Conservation (phyloP, 768 basidiomycete species). For the Suillus bovinus region DNA sequence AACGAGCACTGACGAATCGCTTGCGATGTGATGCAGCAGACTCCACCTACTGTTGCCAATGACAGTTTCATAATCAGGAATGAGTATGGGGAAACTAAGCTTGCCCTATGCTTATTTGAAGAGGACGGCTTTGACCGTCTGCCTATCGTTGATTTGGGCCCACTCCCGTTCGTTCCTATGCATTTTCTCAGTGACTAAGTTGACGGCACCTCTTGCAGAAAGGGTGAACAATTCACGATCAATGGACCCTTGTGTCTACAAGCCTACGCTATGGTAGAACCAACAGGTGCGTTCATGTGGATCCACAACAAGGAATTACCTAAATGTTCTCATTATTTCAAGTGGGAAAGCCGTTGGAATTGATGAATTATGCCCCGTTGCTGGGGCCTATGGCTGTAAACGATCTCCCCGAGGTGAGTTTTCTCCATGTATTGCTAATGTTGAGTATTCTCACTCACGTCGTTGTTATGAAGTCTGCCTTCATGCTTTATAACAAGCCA, state of each 20-base stretch:
- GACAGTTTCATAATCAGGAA: background rate
- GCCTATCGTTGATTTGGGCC: background rate
- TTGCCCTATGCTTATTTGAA: background rate
- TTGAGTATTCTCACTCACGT: background rate
- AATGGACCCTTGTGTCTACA: background rate
- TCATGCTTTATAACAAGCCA: background rate
- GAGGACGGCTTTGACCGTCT: background rate
- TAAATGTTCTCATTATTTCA: background rate
- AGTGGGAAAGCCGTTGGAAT: background rate
- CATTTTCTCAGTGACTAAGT: background rate
- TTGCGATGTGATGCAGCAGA: too few species aligned
- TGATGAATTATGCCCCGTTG: background rate
- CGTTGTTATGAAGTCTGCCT: background rate
- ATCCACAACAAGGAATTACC: background rate
- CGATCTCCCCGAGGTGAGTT: background rate
- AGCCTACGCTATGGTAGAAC: background rate
- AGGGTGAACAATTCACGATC: background rate
- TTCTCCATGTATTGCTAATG: background rate
- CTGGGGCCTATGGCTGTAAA: background rate
- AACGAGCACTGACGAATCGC: too few species aligned
- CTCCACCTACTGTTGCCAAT: background rate
- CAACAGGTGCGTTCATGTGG: background rate
- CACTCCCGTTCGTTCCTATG: background rate
- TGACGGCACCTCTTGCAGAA: background rate
- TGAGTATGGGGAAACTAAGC: background rate